phyloP scores from a whole-genome alignment of 805 yeast species.

The Komagataella ulmi region DNA sequence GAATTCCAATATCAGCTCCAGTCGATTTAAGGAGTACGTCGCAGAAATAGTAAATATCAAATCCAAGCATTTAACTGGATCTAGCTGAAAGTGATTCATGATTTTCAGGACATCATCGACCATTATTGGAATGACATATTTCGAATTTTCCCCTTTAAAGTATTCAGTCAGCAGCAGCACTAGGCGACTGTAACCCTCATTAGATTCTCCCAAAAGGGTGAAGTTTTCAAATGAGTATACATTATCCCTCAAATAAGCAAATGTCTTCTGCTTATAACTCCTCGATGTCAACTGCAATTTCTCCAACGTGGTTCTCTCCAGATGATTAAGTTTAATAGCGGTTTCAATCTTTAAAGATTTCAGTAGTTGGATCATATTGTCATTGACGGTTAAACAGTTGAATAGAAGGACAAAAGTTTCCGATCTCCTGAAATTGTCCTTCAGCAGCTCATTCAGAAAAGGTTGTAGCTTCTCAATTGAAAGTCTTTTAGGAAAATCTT shows the following conservation, averaged over 20 bases:
- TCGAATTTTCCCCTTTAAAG: constrained; percentile 24
- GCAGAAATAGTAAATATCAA: constrained; percentile 41
- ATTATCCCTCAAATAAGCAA: constrained; percentile 14
- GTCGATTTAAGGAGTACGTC: constrained; percentile 13
- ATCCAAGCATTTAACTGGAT: constrained; percentile 59
- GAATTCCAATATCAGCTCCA: constrained; percentile 10
- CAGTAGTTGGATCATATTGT: constrained; percentile 8
- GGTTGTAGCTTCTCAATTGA: constrained; percentile 3
- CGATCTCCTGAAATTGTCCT: background rate
- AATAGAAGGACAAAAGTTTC: constrained; percentile 11
- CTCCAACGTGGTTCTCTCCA: constrained; percentile 13
- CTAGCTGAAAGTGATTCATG: constrained; percentile 67
- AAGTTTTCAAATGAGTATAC: constrained; percentile 21
- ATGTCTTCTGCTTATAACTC: constrained; percentile 14
- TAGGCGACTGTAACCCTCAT: constrained; percentile 66
- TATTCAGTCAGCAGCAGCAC: constrained; percentile 33
- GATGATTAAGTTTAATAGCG: constrained; percentile 13
- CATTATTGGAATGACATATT: constrained; percentile 13
- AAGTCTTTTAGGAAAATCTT: constrained; percentile 4
- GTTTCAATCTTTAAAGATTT: constrained; percentile 13
- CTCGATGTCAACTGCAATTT: constrained; percentile 13
- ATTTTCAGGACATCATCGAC: constrained; percentile 21
- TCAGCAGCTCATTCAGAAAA: background rate
- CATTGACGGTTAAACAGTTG: constrained; percentile 12
- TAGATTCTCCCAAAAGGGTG: constrained; percentile 59